Percentiles rank a stretch among this genome's conserved stretches.
Evolutionary conservation across 2,329 filamentous ascomycete species (phyloP).

Genomic region (Aspergillus felis): DNA sequence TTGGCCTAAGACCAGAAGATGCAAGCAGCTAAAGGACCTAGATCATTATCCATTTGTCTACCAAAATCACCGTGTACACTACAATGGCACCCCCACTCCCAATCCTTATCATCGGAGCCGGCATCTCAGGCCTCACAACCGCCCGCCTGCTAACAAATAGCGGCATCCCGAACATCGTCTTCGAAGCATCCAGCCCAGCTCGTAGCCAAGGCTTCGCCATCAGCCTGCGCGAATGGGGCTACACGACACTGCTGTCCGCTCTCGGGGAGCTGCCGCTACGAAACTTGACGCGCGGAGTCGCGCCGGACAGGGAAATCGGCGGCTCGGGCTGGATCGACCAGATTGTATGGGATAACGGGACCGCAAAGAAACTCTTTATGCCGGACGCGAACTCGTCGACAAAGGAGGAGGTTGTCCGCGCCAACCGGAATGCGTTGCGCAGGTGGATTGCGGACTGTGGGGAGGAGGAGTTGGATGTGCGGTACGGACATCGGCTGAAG

Average conservation of each 20-base stretch:
- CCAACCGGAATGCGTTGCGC: constrained; percentile 8
- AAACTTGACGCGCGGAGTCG: constrained; percentile 3
- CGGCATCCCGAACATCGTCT: too few relatives aligned
- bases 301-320: constrained; percentile 8
- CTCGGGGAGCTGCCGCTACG: constrained; percentile 3
- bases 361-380: constrained; percentile 2
- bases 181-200: not conserved
- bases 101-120: too few relatives aligned
- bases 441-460: constrained; percentile 9
- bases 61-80: too few relatives aligned
- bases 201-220: constrained; percentile 11
- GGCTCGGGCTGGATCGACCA: constrained; percentile 12
- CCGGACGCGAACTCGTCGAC: not conserved
- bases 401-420: constrained; percentile 3
- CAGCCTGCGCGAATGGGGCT: constrained; percentile 8
- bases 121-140: too few relatives aligned
- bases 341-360: constrained; percentile 8
- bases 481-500: constrained; percentile 5
- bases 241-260: not conserved
- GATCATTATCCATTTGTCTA: too few relatives aligned
- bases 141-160: too few relatives aligned
- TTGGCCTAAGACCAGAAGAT: too few relatives aligned
- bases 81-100: too few relatives aligned
- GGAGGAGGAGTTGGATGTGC: constrained; percentile 7
- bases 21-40: too few relatives aligned